Conservation (phyloP, 345 rosid genomes). For the Luvunga scandens region DNA sequence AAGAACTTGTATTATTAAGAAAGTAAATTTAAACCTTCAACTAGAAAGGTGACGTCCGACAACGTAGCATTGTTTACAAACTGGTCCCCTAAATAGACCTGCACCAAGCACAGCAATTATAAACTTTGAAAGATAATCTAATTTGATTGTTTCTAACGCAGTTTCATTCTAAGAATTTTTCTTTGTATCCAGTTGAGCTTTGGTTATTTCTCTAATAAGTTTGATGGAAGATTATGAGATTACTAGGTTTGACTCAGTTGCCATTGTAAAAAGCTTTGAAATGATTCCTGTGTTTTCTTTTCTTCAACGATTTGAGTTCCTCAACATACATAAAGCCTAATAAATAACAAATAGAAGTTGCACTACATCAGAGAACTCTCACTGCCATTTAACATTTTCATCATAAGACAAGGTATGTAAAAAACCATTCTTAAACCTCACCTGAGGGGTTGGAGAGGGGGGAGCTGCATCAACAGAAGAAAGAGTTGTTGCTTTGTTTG, state of each 20-base stretch:
- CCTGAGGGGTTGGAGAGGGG: constrained; percentile 96
- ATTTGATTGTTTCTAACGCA: neutral
- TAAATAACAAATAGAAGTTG: neutral
- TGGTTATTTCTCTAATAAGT: neutral
- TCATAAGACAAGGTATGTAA: constrained; percentile 10
- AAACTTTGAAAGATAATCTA: neutral
- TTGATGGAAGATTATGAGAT: neutral
- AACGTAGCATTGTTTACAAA: constrained; percentile 84
- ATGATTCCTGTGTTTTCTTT: neutral
- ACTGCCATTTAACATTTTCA: neutral
- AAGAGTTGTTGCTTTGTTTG: constrained; percentile 78
- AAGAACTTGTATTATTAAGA: constrained; percentile 1
- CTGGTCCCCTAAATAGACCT: constrained; percentile 97
- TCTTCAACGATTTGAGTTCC: neutral
- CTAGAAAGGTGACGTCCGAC: constrained; percentile 94
- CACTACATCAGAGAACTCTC: neutral
- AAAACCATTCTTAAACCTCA: constrained; percentile 24
- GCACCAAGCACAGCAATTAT: constrained; percentile 20
- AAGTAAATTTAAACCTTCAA: constrained; percentile 65
- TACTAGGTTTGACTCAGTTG: neutral
- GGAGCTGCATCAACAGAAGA: constrained; percentile 97
- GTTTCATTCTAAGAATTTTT: neutral
- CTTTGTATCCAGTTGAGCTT: neutral
- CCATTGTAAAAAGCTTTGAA: no score
- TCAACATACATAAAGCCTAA: neutral